Conservation (phyloP, 1,139 yeast species). For the Debaryomyces coudertii region DNA sequence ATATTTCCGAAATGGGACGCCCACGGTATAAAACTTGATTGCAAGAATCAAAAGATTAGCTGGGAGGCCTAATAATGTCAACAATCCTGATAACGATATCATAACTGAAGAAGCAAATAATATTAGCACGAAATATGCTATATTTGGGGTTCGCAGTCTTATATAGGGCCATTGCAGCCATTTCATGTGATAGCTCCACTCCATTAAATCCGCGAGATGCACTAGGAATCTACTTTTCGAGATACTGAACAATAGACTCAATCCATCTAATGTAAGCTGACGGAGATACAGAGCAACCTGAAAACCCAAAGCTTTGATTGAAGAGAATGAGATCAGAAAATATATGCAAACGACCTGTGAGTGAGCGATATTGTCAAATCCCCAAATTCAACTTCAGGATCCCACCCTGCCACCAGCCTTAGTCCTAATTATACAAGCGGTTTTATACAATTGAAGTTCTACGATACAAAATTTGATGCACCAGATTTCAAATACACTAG, state of each 20-base stretch:
- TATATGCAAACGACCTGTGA: too few relatives aligned
- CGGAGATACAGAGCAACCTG: too few relatives aligned
- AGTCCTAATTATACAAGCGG: too few relatives aligned
- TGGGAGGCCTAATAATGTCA: constrained; percentile 12
- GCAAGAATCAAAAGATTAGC: constrained; percentile 10
- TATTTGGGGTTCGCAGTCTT: not conserved
- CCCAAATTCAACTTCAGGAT: too few relatives aligned
- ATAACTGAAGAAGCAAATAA: not conserved
- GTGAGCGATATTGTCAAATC: too few relatives aligned
- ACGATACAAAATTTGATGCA: too few relatives aligned
- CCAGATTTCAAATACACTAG: too few relatives aligned
- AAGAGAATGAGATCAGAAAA: too few relatives aligned
- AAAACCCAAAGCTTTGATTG: too few relatives aligned
- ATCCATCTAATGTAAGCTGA: not conserved
- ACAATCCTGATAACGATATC: not conserved
- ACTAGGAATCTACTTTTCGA: not conserved
- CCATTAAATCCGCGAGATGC: not conserved
- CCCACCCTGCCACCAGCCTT: too few relatives aligned
- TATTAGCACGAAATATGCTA: not conserved
- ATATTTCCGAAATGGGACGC: constrained; percentile 10
- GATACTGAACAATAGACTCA: not conserved
- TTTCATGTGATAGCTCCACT: not conserved
- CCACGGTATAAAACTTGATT: constrained; percentile 12
- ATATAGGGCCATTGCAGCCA: not conserved
- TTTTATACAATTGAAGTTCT: too few relatives aligned